Conservation (phyloP, 2,329 filamentous ascomycete genomes). For the Colletotrichum lupini region DNA sequence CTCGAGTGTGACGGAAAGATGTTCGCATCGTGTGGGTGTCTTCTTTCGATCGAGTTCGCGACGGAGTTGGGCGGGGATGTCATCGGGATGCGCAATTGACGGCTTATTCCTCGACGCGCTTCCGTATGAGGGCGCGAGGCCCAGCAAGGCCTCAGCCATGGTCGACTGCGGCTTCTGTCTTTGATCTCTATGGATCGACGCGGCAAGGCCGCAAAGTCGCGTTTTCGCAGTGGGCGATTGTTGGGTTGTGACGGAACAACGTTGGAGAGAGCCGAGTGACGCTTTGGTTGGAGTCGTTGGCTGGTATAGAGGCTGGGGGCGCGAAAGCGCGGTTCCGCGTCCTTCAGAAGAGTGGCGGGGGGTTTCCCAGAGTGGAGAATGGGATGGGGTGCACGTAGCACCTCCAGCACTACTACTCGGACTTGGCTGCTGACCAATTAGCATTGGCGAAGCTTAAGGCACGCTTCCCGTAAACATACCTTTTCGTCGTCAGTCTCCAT, state of each 20-base stretch:
- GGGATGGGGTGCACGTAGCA: slow-evolving; percentile 13
- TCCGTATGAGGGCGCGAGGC: slow-evolving; percentile 27
- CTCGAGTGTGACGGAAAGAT: slow-evolving; percentile 59
- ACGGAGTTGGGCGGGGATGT: slow-evolving; percentile 59
- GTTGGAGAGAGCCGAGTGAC: slow-evolving; percentile 6
- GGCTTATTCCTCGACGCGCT: slow-evolving; percentile 43
- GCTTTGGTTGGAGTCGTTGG: slow-evolving; percentile 12
- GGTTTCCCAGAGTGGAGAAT: not conserved
- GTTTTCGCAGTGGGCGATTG: slow-evolving; percentile 29
- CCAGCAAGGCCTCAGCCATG: slow-evolving; percentile 44
- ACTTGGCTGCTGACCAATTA: not conserved
- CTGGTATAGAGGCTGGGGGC: not conserved
- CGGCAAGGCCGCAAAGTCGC: slow-evolving; percentile 11
- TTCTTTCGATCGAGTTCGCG: slow-evolving; percentile 53
- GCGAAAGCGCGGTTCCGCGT: slow-evolving; percentile 18
- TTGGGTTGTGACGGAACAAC: slow-evolving; percentile 11
- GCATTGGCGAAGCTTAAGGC: not conserved
- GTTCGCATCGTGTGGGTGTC: slow-evolving; percentile 60
- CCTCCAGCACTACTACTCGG: not conserved
- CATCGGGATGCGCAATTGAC: slow-evolving; percentile 53
- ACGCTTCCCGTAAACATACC: not conserved
- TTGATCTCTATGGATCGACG: not conserved
- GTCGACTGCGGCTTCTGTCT: not conserved
- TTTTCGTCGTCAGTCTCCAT: not conserved
- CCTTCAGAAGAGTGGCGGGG: not conserved